Evolutionary conservation across 1,284 basidiomycete species (phyloP).

Genomic region (Pterulicium gracile): DNA sequence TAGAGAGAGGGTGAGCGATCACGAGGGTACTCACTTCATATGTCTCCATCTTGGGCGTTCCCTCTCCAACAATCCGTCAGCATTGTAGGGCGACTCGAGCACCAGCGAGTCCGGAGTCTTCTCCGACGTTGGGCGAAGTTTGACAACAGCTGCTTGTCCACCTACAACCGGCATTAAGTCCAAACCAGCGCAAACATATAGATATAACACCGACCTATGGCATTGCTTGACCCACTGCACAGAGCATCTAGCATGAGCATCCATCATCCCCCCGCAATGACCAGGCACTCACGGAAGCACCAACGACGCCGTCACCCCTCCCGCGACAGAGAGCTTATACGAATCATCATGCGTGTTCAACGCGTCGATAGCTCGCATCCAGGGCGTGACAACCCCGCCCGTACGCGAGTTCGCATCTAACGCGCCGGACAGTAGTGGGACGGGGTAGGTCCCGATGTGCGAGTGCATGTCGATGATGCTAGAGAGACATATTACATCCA

Average conservation of each 20-base stretch:
- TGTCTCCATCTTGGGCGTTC: conserved; percentile 29
- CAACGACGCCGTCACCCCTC: conserved; percentile 63
- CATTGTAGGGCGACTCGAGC: conserved; percentile 33
- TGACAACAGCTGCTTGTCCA: conserved; percentile 39
- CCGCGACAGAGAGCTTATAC: conserved; percentile 44
- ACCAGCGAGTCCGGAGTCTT: conserved; percentile 32
- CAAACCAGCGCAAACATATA: conserved; percentile 9
- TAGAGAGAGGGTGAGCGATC: not conserved
- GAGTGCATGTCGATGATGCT: conserved; percentile 55
- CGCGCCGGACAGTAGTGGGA: conserved; percentile 32
- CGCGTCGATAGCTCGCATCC: conserved; percentile 50
- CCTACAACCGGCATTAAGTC: conserved; percentile 18
- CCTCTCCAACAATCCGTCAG: conserved; percentile 19
- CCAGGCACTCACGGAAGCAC: conserved; percentile 34
- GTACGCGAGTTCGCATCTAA: conserved; percentile 42
- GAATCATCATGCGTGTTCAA: conserved; percentile 54
- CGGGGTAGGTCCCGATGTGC: conserved; percentile 50
- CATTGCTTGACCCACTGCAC: conserved; percentile 41
- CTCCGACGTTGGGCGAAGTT: conserved; percentile 32
- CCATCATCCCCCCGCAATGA: too few relatives aligned
- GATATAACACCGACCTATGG: conserved; percentile 34
- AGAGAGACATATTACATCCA: not conserved
- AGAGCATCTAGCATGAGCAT: too few relatives aligned
- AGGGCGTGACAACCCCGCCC: conserved; percentile 45
- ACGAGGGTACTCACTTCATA: conserved; percentile 25